Evolutionary conservation across 2,329 filamentous ascomycete species (phyloP).

Genomic region (Coleophoma crateriformis): DNA sequence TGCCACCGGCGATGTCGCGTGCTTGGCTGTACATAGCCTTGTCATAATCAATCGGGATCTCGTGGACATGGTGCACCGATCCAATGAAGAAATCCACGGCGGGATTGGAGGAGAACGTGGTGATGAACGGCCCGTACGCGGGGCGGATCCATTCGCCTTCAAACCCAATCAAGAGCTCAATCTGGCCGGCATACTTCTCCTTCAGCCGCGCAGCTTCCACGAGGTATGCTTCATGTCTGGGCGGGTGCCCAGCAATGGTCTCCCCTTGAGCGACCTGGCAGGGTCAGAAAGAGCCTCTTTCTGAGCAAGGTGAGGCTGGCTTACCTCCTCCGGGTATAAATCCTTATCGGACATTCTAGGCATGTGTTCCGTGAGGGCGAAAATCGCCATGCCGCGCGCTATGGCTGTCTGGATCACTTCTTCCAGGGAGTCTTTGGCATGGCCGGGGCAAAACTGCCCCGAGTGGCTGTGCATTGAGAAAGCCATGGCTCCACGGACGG

Average conservation of each 20-base stretch:
- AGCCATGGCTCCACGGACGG: slow-evolving; percentile 55
- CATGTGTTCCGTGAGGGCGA: slow-evolving; percentile 94
- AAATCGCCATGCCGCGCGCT: slow-evolving; percentile 69
- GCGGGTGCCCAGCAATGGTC: slow-evolving; percentile 39
- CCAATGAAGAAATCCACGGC: slow-evolving; percentile 86
- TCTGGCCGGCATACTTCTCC: slow-evolving; percentile 60
- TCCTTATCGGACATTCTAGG: slow-evolving; percentile 69
- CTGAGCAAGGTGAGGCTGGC: slow-evolving; percentile 1
- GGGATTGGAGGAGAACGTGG: slow-evolving; percentile 50
- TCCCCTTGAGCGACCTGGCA: slow-evolving; percentile 38
- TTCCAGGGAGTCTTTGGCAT: slow-evolving; percentile 82
- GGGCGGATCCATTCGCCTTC: slow-evolving; percentile 89
- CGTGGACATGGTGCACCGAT: slow-evolving; percentile 84
- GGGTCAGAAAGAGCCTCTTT: slow-evolving; percentile 9
- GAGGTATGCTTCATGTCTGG: slow-evolving; percentile 67
- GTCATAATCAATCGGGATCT: slow-evolving; percentile 87
- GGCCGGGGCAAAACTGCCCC: slow-evolving; percentile 89
- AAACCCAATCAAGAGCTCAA: slow-evolving; percentile 82
- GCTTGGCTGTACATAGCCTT: slow-evolving; percentile 50
- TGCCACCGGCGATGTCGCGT: slow-evolving; percentile 37
- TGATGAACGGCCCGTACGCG: slow-evolving; percentile 51
- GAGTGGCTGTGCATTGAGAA: slow-evolving; percentile 98
- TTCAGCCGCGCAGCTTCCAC: slow-evolving; percentile 70
- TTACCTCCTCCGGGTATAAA: slow-evolving; percentile 87
- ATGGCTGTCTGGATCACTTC: slow-evolving; percentile 79